phyloP scores from a whole-genome alignment of 2,329 filamentous ascomycete species.

The Scedosporium dehoogii region DNA sequence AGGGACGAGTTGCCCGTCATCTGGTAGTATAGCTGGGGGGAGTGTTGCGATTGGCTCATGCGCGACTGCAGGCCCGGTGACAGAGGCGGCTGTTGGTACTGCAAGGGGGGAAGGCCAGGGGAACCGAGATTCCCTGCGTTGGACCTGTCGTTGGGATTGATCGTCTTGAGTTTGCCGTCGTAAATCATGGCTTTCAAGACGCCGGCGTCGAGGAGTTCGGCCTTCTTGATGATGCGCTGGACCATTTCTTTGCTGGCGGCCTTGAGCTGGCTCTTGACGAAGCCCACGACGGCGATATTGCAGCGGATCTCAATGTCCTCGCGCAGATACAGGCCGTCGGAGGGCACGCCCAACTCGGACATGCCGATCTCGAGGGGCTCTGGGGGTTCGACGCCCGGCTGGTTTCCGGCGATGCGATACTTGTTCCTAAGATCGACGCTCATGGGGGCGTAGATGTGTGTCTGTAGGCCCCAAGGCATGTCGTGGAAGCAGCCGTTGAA shows the following conservation, averaged over 20 bases:
- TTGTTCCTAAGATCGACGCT: conserved; percentile 58
- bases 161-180: conserved; percentile 50
- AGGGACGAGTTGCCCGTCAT: conserved; percentile 20
- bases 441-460: conserved; percentile 60
- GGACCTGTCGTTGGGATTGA: conserved; percentile 43
- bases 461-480: conserved; percentile 62
- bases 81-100: conserved; percentile 12
- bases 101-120: not conserved
- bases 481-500: conserved; percentile 67
- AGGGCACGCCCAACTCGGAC: conserved; percentile 46
- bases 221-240: conserved; percentile 59
- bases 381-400: conserved; percentile 53
- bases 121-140: conserved; percentile 11
- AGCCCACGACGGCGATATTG: conserved; percentile 54
- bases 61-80: conserved; percentile 19
- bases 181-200: conserved; percentile 58
- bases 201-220: conserved; percentile 57
- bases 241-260: conserved; percentile 59
- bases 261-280: conserved; percentile 59
- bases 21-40: conserved; percentile 11
- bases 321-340: conserved; percentile 56
- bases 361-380: conserved; percentile 53
- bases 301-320: conserved; percentile 64
- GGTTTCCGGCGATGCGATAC: conserved; percentile 59
- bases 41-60: conserved; percentile 19